Conservation (phyloP, 2,329 filamentous ascomycete species). For the Neofusicoccum laricinum region DNA sequence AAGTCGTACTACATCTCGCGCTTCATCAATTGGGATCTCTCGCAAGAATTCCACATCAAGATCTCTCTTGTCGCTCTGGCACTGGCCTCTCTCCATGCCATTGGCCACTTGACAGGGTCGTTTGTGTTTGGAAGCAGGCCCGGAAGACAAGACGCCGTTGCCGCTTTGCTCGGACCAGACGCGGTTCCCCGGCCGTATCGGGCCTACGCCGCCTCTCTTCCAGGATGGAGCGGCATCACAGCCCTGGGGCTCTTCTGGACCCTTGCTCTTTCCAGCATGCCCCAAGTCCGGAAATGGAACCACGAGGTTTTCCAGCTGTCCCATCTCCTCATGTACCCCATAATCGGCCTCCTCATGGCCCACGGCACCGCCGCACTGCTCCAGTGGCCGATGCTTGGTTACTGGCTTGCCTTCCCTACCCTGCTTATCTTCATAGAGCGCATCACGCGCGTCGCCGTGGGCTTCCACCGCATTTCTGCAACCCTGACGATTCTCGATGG, state of each 20-base stretch:
- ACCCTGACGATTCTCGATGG: conserved; percentile 50
- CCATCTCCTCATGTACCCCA: conserved; percentile 58
- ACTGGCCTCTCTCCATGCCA: conserved; percentile 53
- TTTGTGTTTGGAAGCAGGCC: conserved; percentile 51
- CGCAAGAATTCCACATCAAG: conserved; percentile 55
- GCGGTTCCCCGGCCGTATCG: conserved; percentile 45
- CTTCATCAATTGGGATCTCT: conserved; percentile 58
- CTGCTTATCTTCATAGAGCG: conserved; percentile 52
- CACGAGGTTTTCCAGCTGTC: conserved; percentile 59
- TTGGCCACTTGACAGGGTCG: conserved; percentile 54
- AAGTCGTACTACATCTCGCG: conserved; percentile 52
- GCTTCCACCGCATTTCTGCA: conserved; percentile 50
- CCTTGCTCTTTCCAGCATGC: conserved; percentile 49
- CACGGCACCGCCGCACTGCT: conserved; percentile 53
- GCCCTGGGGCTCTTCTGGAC: conserved; percentile 51
- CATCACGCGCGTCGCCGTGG: conserved; percentile 42
- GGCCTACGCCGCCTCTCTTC: conserved; percentile 46
- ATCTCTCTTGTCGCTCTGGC: conserved; percentile 51
- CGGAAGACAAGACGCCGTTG: conserved; percentile 45
- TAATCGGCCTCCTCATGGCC: conserved; percentile 55
- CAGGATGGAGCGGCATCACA: conserved; percentile 52
- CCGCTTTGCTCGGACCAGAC: conserved; percentile 44
- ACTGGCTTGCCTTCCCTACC: conserved; percentile 54
- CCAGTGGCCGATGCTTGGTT: conserved; percentile 57
- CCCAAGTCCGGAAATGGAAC: conserved; percentile 49